phyloP scores from a whole-genome alignment of 495 filamentous ascomycete genomes.

The Penicillium argentinense region DNA sequence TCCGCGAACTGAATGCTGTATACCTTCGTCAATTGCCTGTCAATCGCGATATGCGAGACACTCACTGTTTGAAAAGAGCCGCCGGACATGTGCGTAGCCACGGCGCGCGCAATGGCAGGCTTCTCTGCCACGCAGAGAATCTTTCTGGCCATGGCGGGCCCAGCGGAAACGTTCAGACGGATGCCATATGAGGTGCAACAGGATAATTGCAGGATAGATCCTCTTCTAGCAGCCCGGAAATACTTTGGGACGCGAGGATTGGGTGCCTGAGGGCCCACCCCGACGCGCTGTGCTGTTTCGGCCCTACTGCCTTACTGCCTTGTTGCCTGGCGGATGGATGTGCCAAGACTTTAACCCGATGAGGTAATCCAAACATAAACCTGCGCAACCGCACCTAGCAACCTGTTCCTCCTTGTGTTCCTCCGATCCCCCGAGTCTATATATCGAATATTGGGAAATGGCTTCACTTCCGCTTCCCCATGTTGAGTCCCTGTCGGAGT shows the following conservation, averaged over 20 bases:
- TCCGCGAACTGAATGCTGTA: slow-evolving; percentile 56
- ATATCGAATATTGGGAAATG: slow-evolving; percentile 40
- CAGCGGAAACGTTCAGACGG: slow-evolving; percentile 5
- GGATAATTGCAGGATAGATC: slow-evolving; percentile 4
- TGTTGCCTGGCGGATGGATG: slow-evolving; percentile 23
- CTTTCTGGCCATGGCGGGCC: slow-evolving; percentile 38
- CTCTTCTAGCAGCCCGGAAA: slow-evolving; percentile 16
- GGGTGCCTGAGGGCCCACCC: no score
- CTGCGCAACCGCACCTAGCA: slow-evolving; percentile 1
- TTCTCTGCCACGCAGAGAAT: slow-evolving; percentile 97
- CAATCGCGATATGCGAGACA: slow-evolving; percentile 19
- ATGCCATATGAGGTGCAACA: slow-evolving; percentile 9
- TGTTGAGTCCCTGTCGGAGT: slow-evolving; percentile 67
- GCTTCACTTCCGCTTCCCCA: slow-evolving; percentile 59
- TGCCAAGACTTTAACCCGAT: slow-evolving; percentile 20
- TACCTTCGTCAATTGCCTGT: slow-evolving; percentile 18
- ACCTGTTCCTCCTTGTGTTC: slow-evolving; percentile 5
- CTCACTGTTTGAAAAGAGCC: slow-evolving; percentile 68
- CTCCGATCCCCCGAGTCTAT: neutral
- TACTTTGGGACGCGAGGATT: slow-evolving; percentile 19
- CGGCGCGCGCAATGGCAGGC: slow-evolving; percentile 92
- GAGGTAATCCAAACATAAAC: slow-evolving; percentile 30
- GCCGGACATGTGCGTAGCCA: slow-evolving; percentile 83
- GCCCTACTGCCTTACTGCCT: slow-evolving; percentile 7
- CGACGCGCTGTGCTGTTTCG: neutral